These are phyloP conservation scores for Fusarium duplospermum DNA, from an alignment of 2,329 filamentous ascomycete genomes.

Conservation along the genomic window DNA sequence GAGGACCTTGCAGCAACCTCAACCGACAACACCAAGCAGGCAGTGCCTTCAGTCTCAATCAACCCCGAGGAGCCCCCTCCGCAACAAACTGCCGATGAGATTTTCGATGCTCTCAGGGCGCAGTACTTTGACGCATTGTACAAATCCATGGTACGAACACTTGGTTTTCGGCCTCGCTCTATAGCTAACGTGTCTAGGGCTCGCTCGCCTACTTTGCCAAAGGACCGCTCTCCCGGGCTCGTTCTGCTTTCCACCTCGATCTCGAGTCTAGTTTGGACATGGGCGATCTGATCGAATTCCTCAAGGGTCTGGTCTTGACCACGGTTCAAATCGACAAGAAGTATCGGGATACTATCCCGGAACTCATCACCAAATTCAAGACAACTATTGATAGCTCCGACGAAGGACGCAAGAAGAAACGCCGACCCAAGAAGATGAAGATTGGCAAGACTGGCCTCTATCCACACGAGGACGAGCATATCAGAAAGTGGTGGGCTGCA, in stretches of 20 bases:
- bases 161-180: slow-evolving; percentile 33
- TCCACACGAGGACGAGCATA: slow-evolving; percentile 70
- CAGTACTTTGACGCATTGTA: slow-evolving; percentile 72
- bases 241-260: slow-evolving; percentile 75
- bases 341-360: slow-evolving; percentile 77
- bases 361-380: slow-evolving; percentile 69
- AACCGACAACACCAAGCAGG: background rate
- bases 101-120: slow-evolving; percentile 68
- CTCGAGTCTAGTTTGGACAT: slow-evolving; percentile 71
- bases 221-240: slow-evolving; percentile 79
- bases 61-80: slow-evolving; percentile 17
- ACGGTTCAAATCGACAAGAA: slow-evolving; percentile 81
- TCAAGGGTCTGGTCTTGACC: slow-evolving; percentile 76
- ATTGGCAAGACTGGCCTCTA: slow-evolving; percentile 77
- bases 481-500: slow-evolving; percentile 77
- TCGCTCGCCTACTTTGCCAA: slow-evolving; percentile 88
- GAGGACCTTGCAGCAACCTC: slow-evolving; percentile 23
- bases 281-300: slow-evolving; percentile 72
- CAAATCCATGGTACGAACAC: slow-evolving; percentile 67
- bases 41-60: background rate
- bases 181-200: slow-evolving; percentile 58
- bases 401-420: slow-evolving; percentile 58
- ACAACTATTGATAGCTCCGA: slow-evolving; percentile 68
- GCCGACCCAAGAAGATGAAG: slow-evolving; percentile 72
- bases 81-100: slow-evolving; percentile 60